Conservation (phyloP, 2,329 filamentous ascomycete species). For the Sporothrix pseudoabietina region DNA sequence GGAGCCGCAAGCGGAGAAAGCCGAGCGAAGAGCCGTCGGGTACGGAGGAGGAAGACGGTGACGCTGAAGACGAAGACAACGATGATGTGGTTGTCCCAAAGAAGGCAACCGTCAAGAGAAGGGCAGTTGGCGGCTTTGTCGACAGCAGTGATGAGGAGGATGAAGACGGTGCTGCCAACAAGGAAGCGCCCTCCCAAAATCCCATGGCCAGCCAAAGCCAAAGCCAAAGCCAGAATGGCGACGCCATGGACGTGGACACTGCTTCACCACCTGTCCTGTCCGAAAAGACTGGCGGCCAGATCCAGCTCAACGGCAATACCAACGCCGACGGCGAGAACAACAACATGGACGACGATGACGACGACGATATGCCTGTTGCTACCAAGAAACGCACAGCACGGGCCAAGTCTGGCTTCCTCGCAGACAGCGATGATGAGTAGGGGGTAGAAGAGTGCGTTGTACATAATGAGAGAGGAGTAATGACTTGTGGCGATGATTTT, state of each 20-base stretch:
- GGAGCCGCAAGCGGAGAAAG: constrained; percentile 31
- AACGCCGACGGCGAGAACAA: constrained; percentile 17
- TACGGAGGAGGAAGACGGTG: neutral
- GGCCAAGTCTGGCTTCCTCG: constrained; percentile 56
- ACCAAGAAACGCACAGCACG: constrained; percentile 46
- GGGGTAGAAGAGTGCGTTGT: neutral
- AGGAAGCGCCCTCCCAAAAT: too few relatives aligned
- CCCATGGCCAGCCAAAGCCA: constrained; percentile 22
- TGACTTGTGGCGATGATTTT: neutral
- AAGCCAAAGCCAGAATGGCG: constrained; percentile 33
- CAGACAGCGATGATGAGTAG: constrained; percentile 64
- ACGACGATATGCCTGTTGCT: constrained; percentile 46
- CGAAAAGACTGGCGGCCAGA: constrained; percentile 29
- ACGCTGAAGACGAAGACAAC: constrained; percentile 17
- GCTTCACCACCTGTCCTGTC: constrained; percentile 36
- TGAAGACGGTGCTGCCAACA: constrained; percentile 35
- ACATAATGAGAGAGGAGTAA: neutral
- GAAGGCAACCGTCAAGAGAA: neutral
- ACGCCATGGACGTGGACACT: constrained; percentile 41
- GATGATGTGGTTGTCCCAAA: constrained; percentile 14
- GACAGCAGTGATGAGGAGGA: constrained; percentile 40
- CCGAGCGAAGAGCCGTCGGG: constrained; percentile 31
- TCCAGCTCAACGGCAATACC: constrained; percentile 22
- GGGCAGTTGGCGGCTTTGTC: constrained; percentile 37
- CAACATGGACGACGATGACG: constrained; percentile 43